Conservation (phyloP, 176 grass and related monocot genomes). For the Cenchrus fungigraminus region DNA sequence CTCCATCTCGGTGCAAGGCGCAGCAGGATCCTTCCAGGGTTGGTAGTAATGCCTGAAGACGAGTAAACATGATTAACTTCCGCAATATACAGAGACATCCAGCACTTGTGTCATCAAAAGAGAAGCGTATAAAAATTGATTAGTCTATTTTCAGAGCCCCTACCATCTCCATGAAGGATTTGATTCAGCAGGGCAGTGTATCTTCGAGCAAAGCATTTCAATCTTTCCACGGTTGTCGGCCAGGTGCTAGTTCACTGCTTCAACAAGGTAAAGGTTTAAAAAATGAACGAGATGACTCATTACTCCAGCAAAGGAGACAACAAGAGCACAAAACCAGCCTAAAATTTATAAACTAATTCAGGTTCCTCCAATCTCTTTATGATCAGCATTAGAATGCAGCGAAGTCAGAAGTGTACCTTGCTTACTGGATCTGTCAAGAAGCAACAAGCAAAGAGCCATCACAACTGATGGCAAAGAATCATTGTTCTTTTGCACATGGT, state of each 20-base stretch:
- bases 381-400: conserved; percentile 9
- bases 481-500: conserved; percentile 51
- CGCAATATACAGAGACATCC: background rate
- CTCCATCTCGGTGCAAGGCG: conserved; percentile 51
- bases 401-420: conserved; percentile 45
- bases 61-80: conserved; percentile 3
- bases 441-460: conserved; percentile 69
- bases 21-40: conserved; percentile 59
- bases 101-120: background rate
- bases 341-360: background rate
- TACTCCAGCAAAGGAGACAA: conserved; percentile 27
- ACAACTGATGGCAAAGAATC: conserved; percentile 60
- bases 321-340: background rate
- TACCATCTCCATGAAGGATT: conserved; percentile 97
- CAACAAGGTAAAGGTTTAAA: conserved; percentile 16
- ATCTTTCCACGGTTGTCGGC: conserved; percentile 47
- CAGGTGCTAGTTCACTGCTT: conserved; percentile 56
- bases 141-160: background rate
- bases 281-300: background rate
- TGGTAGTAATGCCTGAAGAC: conserved; percentile 79
- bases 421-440: conserved; percentile 46
- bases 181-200: conserved; percentile 64
- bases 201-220: conserved; percentile 62
- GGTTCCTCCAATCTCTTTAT: background rate
- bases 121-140: background rate